Evolutionary conservation across 768 basidiomycete species (phyloP).

Genomic region (Psilocybe subaeruginosa): DNA sequence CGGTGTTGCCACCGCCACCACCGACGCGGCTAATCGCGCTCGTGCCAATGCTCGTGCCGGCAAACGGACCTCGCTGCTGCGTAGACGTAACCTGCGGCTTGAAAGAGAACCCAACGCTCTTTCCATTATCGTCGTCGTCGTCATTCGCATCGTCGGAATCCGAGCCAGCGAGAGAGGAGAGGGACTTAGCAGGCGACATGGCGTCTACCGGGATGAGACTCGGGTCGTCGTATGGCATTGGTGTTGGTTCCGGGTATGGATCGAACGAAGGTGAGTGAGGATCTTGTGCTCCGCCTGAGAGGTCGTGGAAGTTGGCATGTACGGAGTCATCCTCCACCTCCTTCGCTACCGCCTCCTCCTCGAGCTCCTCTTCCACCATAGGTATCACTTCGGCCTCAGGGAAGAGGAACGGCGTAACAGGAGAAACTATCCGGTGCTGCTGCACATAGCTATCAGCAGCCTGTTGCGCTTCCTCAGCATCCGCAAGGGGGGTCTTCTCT

Average conservation of each 20-base stretch:
- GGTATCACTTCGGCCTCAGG: neutral
- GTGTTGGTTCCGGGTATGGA: conserved; percentile 1
- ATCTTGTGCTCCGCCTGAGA: conserved; percentile 4
- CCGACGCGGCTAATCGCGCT: neutral
- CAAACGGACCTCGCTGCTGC: conserved; percentile 20
- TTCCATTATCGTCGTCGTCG: conserved; percentile 5
- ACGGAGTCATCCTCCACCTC: conserved; percentile 3
- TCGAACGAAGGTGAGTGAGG: conserved; percentile 12
- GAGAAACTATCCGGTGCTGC: neutral
- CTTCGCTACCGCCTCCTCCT: neutral
- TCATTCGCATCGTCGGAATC: conserved; percentile 30
- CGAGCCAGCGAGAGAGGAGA: conserved; percentile 37
- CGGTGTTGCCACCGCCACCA: neutral
- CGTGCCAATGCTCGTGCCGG: conserved; percentile 2
- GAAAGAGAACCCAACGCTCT: conserved; percentile 24
- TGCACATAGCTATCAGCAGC: neutral
- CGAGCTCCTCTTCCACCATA: neutral
- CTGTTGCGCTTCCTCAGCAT: neutral
- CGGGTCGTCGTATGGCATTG: conserved; percentile 3
- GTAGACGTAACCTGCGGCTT: conserved; percentile 37
- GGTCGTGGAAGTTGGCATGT: conserved; percentile 17
- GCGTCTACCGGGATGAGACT: conserved; percentile 14
- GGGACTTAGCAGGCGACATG: conserved; percentile 34
- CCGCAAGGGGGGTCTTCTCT: neutral
- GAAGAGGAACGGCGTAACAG: neutral